Percentiles rank a stretch among this genome's conserved stretches.
These are phyloP conservation scores for Leucoagaricus sp. DNA, from an alignment of 1,284 basidiomycete genomes.

Conservation along the genomic window DNA sequence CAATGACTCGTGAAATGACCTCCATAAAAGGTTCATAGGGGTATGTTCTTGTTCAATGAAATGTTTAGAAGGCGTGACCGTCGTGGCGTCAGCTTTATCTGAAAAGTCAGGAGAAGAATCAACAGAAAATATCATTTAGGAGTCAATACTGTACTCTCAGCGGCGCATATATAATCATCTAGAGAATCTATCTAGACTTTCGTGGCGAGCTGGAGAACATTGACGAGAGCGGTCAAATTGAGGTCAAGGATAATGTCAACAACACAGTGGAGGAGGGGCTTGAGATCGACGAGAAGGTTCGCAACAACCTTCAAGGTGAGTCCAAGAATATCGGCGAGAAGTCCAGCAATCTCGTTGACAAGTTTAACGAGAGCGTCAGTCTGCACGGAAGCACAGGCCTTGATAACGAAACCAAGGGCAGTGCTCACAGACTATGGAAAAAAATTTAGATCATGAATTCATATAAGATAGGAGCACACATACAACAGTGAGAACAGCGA, in stretches of 20 bases:
- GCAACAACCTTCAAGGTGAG: background rate
- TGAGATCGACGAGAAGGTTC: background rate
- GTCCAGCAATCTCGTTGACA: background rate
- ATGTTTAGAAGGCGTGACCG: too few species aligned
- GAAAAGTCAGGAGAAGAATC: too few species aligned
- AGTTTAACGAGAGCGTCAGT: background rate
- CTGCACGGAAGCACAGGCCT: background rate
- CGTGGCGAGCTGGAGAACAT: background rate
- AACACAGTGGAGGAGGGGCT: background rate
- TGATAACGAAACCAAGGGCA: background rate
- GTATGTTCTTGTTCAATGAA: too few species aligned
- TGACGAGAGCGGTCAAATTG: background rate
- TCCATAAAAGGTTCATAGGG: too few species aligned
- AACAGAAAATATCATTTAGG: too few species aligned
- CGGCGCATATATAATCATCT: too few species aligned
- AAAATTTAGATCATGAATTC: background rate
- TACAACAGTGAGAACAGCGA: constrained; percentile 10
- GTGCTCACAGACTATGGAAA: constrained; percentile 1
- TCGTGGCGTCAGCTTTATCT: too few species aligned
- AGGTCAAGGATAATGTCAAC: background rate
- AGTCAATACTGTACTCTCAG: too few species aligned
- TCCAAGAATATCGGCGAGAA: background rate
- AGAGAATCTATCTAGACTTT: background rate
- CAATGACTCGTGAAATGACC: too few species aligned
- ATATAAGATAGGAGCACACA: background rate